Base-by-base conservation (phyloP, 305 asterid species). In the Coffea humblotiana region DNA sequence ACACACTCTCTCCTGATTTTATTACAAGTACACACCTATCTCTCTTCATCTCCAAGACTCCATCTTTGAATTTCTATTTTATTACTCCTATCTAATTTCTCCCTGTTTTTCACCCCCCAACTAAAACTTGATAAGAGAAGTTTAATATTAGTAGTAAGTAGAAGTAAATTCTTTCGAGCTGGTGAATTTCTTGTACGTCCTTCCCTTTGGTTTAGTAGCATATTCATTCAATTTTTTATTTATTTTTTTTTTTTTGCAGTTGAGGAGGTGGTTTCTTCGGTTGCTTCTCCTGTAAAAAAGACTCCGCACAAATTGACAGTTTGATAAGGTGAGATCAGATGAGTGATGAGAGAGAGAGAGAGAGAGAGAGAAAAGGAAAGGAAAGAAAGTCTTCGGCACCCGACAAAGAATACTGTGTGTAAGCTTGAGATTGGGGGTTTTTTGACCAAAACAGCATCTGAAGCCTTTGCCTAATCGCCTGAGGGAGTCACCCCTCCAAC, bases 321-420 rank as follows among this genome's bases (percentile, higher is more conserved):
- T 18, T 11, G 64, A 73, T 65, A 63, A 52, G 75, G 83, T 86
- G 75, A 85, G 90, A 83, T 88, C 81, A 89, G 78, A 87, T 76
- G 90, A 82, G 82, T 70, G 82, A 74, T 81, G 88, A 88, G 85
- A 84, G 56, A 71, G 81, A 82, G 86, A 77, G 84, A 82, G 86
- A 19, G 79, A n/a, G 43, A 3, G 45, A 5, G 18, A 15, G 47
- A 63, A 40, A 85, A 54, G 80, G 37, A 83, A 78, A 81, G 72
- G 77, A 76, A 43, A 35, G 71, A 75, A 81, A 82, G 78, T n/a
- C 86, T 87, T 47, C 86, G 47, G 87, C 81, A 84, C 77, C 97
- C 94, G 97, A 93, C 97, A 89, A 82, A 48, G 82, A 83, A 80
- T 61, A 87, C 91, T 87, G 92, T 81, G 85, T 83, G 84, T 74